phyloP scores from a whole-genome alignment of 352 stramenopile species.

The Pythium brassicae region DNA sequence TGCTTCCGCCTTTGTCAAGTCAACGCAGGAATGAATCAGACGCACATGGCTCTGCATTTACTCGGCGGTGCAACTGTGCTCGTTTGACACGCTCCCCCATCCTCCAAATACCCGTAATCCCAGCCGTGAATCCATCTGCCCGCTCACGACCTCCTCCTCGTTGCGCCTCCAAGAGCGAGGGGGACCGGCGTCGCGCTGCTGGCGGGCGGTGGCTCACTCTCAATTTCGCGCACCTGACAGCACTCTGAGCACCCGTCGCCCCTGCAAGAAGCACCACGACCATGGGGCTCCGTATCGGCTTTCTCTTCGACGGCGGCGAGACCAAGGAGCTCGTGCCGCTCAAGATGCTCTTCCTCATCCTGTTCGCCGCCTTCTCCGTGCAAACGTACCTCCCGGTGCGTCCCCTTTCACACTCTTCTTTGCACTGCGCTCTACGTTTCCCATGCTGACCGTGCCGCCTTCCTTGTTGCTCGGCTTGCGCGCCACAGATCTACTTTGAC shows the following conservation, averaged over 20 bases:
- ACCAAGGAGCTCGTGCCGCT: conserved; percentile 55
- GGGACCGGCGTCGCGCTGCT: no score
- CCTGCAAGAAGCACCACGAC: neutral
- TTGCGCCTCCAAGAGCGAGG: no score
- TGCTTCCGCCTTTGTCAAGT: no score
- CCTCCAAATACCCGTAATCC: neutral
- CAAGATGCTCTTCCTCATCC: conserved; percentile 69
- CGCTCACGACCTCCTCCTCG: neutral
- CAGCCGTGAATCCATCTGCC: neutral
- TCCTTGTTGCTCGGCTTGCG: neutral
- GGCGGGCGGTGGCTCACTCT: neutral
- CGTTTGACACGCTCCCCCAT: conserved; percentile 1
- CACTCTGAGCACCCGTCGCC: neutral
- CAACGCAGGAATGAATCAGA: no score
- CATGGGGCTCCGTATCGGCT: conserved; percentile 30
- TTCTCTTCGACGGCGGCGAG: conserved; percentile 61
- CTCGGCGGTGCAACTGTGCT: no score
- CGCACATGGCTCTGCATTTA: no score
- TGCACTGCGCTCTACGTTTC: neutral
- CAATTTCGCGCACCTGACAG: neutral
- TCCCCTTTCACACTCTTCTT: neutral
- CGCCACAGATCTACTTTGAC: conserved; percentile 44
- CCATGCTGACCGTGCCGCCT: no score
- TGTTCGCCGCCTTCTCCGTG: conserved; percentile 62
- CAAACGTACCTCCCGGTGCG: conserved; percentile 60